Evolutionary conservation across 1,139 yeast species (phyloP).

Genomic region (Hansenula sp.): DNA sequence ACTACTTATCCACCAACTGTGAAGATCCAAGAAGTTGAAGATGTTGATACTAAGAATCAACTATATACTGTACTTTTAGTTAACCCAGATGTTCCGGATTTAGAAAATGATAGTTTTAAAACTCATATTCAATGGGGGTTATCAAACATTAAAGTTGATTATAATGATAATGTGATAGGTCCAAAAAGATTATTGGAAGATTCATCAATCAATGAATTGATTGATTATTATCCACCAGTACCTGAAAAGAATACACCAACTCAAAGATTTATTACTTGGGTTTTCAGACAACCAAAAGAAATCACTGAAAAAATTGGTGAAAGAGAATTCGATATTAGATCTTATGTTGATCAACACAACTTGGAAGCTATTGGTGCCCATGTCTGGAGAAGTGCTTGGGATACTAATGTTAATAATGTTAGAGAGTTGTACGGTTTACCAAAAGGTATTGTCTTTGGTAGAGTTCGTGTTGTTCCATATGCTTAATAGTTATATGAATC

Average conservation of each 20-base stretch:
- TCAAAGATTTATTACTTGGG: conserved; percentile 90
- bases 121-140: conserved; percentile 81
- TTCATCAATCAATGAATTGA: conserved; percentile 35
- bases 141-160: conserved; percentile 58
- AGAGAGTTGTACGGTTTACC: conserved; percentile 71
- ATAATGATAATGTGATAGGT: conserved; percentile 56
- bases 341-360: conserved; percentile 49
- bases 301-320: conserved; percentile 19
- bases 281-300: conserved; percentile 60
- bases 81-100: conserved; percentile 90
- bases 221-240: conserved; percentile 73
- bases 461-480: conserved; percentile 29
- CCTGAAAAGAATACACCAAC: conserved; percentile 85
- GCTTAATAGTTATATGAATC: background rate
- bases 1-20: conserved; percentile 73
- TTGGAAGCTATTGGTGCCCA: conserved; percentile 85
- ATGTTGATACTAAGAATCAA: conserved; percentile 33
- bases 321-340: conserved; percentile 65
- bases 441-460: conserved; percentile 69
- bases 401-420: conserved; percentile 63
- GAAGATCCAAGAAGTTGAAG: conserved; percentile 70
- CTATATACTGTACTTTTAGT: conserved; percentile 76
- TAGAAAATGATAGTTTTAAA: conserved; percentile 59
- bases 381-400: conserved; percentile 86
- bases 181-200: conserved; percentile 29